phyloP scores from a whole-genome alignment of 768 basidiomycete species.

The Kwoniella botswanensis region DNA sequence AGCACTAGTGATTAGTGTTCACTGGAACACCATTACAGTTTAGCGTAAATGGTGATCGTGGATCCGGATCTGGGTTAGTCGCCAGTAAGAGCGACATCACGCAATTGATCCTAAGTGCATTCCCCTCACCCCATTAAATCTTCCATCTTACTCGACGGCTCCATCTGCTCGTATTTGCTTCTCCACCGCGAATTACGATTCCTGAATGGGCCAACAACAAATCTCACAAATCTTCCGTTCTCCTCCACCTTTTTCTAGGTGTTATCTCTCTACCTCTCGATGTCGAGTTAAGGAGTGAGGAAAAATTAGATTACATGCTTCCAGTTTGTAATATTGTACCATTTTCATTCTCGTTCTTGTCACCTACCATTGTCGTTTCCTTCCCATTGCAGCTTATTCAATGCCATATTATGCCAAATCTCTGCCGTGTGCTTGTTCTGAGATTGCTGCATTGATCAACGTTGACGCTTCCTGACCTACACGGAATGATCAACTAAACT shows the following conservation, averaged over 20 bases:
- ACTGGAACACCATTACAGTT: too few species aligned
- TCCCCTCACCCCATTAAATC: neutral
- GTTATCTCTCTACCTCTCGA: slow-evolving; percentile 22
- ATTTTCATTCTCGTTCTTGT: neutral
- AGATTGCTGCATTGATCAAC: too few species aligned
- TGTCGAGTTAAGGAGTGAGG: slow-evolving; percentile 22
- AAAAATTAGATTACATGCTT: slow-evolving; percentile 19
- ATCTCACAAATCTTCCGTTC: slow-evolving; percentile 7
- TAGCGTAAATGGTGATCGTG: too few species aligned
- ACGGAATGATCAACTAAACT: too few species aligned
- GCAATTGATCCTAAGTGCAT: neutral
- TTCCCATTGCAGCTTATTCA: neutral
- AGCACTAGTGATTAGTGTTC: neutral
- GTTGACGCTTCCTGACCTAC: too few species aligned
- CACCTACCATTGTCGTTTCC: neutral
- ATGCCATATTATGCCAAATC: too few species aligned
- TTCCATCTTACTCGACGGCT: slow-evolving; percentile 31
- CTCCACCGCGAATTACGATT: slow-evolving; percentile 47
- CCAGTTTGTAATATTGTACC: neutral
- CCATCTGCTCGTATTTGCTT: slow-evolving; percentile 51
- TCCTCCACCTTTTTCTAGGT: slow-evolving; percentile 10
- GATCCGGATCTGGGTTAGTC: too few species aligned
- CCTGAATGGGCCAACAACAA: slow-evolving; percentile 54
- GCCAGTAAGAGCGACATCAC: neutral
- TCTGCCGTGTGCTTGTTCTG: too few species aligned